Evolutionary conservation across 2,329 filamentous ascomycete genomes (phyloP), one percentile per base, ranked within the genome.

Genomic region (Trichophyton simii): DNA sequence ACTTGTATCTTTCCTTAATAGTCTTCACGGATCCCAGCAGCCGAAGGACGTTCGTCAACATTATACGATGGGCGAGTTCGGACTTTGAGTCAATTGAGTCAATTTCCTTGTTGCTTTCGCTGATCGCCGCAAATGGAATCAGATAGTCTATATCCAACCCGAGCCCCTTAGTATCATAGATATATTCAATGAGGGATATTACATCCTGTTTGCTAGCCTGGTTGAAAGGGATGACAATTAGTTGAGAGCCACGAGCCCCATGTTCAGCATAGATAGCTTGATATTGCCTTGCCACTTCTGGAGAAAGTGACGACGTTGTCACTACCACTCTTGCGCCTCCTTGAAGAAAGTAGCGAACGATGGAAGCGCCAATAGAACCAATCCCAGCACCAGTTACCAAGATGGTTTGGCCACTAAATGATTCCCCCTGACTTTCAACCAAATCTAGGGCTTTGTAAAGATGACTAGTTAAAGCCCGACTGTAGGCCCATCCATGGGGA

Each of bases 91-190:
- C 73, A 28, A 77, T 64, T 2, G 63, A 64, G 25, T 75, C 72
- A 1, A 77, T 67, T 20, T 28, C 25, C 25, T 72, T 71, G 0
- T 69, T 68, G 2, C 73, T 72, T 2, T 66, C 65, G 61, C 77
- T 74, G 11, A 77, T 67, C 0, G 77, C 77, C 0, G 76, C 77
- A 59, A 79, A 78, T 2, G 76, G 77, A 3, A 78, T 65, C 9
- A 78, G 63, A 60, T 67, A 68, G 63, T 79, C 77, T 41, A 41
- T 41, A 41, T 41, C 38, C 2, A 78, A 61, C 63, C 77, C 73
- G 61, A 67, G 68, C 4, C 67, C 71, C 0, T 71, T 65, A 9
- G 68, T 69, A 42, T 71, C 69, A 58, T 76, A 77, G 48, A 78
- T 72, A 60, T 77, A 72, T 4, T 70, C 61, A 7, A 77, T 62